A percentile compares a stretch with the other conserved stretches of the same genome.
These are phyloP conservation scores for Borovskyia barvae DNA, from an alignment of 208 protist genomes.

Conservation along the genomic window DNA sequence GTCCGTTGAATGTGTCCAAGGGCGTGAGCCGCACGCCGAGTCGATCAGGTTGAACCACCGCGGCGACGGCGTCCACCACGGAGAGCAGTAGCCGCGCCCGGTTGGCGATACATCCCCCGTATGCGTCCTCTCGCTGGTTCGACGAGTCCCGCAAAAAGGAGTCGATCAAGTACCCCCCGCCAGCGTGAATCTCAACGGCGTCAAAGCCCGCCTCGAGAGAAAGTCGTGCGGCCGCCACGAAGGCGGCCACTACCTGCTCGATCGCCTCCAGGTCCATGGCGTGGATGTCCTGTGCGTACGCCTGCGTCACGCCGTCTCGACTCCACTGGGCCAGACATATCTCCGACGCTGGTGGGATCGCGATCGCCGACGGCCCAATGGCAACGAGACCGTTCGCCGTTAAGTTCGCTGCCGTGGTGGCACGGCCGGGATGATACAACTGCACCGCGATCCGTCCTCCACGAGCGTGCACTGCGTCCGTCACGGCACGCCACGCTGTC, in stretches of 20 bases:
- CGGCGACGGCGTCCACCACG: slow-evolving; percentile 61
- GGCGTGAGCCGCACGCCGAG: slow-evolving; percentile 69
- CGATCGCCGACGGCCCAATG: slow-evolving; percentile 10
- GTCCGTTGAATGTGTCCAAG: slow-evolving; percentile 43
- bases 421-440: slow-evolving; percentile 52
- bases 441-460: slow-evolving; percentile 49
- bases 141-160: slow-evolving; percentile 58
- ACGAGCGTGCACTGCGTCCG: slow-evolving; percentile 59
- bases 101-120: slow-evolving; percentile 86
- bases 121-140: slow-evolving; percentile 85
- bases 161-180: slow-evolving; percentile 90
- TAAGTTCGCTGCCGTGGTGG: slow-evolving; percentile 30
- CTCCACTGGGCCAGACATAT: slow-evolving; percentile 15
- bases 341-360: slow-evolving; percentile 1
- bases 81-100: slow-evolving; percentile 63
- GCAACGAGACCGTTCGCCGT: neutral
- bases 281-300: slow-evolving; percentile 15
- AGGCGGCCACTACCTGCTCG: slow-evolving; percentile 36
- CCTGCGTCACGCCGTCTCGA: slow-evolving; percentile 23
- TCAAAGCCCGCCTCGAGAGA: slow-evolving; percentile 83
- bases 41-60: slow-evolving; percentile 29
- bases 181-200: slow-evolving; percentile 87
- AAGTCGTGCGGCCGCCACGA: slow-evolving; percentile 63
- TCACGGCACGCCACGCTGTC: slow-evolving; percentile 48
- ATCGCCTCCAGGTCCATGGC: slow-evolving; percentile 72